Base-by-base conservation (phyloP, 1,139 yeast species). In the Taphrina communis region DNA sequence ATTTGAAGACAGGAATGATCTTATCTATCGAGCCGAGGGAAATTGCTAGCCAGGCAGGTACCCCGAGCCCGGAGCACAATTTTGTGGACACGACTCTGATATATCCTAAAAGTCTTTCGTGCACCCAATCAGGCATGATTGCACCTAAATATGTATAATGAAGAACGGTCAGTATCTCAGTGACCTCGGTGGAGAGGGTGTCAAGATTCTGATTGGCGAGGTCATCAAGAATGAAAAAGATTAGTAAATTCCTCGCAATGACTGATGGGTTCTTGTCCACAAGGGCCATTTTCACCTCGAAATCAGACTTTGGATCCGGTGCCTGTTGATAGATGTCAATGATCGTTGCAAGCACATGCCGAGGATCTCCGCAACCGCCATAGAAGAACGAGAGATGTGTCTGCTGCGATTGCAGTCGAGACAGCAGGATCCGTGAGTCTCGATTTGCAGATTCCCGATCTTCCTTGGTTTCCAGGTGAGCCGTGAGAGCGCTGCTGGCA, bases 51-150 rank as follows among this genome's bases (percentile, higher is more conserved):
- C 67, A 63, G 17, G 55, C 8, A 31, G 67, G 67, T 8, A 63
- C 59, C 8, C 67, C 67, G 19, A 53, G 61, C 7, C 67, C 67
- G 19, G 67, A 63, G 35, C 67, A 63, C 44, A 63, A 39, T 25
- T 46, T 42, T 9, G 67, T 63, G 21, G 61, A 42, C 21, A 63
- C 58, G 36, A 63, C 61, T 35, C 67, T 46, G 39, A 63, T 44
- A 25, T 56, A 53, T n/a, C 61, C 59, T 12, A 63, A 48, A 11
- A 63, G 56, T 42, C 61, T 41, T 25, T 63, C 67, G 48, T 55
- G 61, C 11, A 63, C 67, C 67, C 67, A 63, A 46, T 53, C 46
- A 1, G 67, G 67, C 67, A 63, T 63, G 46, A 63, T 63, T 9
- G 67, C 67, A 19, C 67, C 67, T 9, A 63, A 38, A 35, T 63